These are phyloP conservation scores for Ogataea hybrid DNA, from an alignment of 1,139 yeast species.

Conservation along the genomic window DNA sequence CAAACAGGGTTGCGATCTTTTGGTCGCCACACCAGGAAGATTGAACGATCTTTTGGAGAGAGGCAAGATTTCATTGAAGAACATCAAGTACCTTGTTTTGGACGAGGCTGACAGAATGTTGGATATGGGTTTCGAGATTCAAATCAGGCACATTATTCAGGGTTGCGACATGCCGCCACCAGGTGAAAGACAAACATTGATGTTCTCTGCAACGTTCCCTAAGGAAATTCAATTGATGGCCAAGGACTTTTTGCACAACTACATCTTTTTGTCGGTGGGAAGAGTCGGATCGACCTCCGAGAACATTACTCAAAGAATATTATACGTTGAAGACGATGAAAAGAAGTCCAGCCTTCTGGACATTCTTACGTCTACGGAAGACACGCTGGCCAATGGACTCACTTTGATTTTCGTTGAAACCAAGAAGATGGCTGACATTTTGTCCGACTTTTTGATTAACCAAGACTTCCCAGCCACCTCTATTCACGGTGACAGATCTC, in stretches of 20 bases:
- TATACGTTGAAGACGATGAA: slow-evolving; percentile 93
- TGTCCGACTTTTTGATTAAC: slow-evolving; percentile 86
- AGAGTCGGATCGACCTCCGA: slow-evolving; percentile 98
- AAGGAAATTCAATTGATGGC: slow-evolving; percentile 96
- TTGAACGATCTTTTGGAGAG: slow-evolving; percentile 93
- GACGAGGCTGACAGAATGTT: slow-evolving; percentile 99
- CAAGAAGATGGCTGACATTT: slow-evolving; percentile 95
- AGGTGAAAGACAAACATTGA: slow-evolving; percentile 87
- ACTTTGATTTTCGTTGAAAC: slow-evolving; percentile 97
- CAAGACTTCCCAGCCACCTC: slow-evolving; percentile 97
- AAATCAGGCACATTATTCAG: slow-evolving; percentile 96
- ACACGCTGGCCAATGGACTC: slow-evolving; percentile 55
- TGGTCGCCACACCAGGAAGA: slow-evolving; percentile 99
- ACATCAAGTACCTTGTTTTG: slow-evolving; percentile 89
- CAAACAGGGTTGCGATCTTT: slow-evolving; percentile 90
- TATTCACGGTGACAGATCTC: slow-evolving; percentile 98
- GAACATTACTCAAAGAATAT: slow-evolving; percentile 91
- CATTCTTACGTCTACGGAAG: slow-evolving; percentile 72
- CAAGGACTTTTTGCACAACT: slow-evolving; percentile 93
- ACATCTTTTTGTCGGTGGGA: slow-evolving; percentile 95
- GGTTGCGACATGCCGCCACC: slow-evolving; percentile 97
- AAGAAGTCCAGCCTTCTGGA: slow-evolving; percentile 91
- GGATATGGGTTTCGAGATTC: slow-evolving; percentile 99
- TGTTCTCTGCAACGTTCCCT: slow-evolving; percentile 99
- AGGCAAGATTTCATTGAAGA: slow-evolving; percentile 85